Percentiles rank a stretch among this genome's conserved stretches.
phyloP scores from a whole-genome alignment of 2,329 filamentous ascomycete species.

The Neonectria faginata region DNA sequence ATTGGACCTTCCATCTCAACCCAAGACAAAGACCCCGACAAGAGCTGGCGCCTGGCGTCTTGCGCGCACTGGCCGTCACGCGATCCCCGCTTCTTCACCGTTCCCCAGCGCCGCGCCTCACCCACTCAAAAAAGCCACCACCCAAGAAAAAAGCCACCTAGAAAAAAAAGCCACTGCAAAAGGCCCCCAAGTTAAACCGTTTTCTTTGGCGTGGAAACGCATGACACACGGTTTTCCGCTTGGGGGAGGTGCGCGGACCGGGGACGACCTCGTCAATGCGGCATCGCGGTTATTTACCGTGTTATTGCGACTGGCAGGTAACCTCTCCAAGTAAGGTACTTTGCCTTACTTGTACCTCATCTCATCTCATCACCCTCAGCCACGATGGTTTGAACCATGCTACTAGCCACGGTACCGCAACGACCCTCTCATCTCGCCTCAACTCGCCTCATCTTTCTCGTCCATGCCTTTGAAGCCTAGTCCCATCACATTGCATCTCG shows the following conservation, averaged over 20 bases:
- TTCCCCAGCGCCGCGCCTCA: neutral
- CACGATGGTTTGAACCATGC: conserved; percentile 3
- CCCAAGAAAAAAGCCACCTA: neutral
- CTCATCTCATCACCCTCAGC: neutral
- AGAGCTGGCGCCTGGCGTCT: conserved; percentile 20
- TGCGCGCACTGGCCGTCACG: conserved; percentile 25
- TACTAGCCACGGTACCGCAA: conserved; percentile 14
- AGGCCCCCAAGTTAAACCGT: neutral
- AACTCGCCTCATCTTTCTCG: conserved; percentile 17
- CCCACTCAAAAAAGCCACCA: neutral
- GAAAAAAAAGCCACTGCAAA: neutral
- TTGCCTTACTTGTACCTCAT: neutral
- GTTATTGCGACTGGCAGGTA: neutral
- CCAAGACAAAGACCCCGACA: conserved; percentile 10
- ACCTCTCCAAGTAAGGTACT: neutral
- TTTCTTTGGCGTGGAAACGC: neutral
- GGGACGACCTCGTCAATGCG: neutral
- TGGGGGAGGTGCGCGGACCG: too few species aligned
- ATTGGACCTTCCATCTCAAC: neutral
- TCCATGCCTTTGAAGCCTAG: conserved; percentile 7
- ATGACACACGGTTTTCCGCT: neutral
- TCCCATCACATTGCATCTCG: conserved; percentile 10
- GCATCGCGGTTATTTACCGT: neutral
- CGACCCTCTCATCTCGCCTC: conserved; percentile 19
- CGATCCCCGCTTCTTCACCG: conserved; percentile 33